Base-by-base conservation (phyloP, 2,329 filamentous ascomycete species). In the Trichophyton equinum region DNA sequence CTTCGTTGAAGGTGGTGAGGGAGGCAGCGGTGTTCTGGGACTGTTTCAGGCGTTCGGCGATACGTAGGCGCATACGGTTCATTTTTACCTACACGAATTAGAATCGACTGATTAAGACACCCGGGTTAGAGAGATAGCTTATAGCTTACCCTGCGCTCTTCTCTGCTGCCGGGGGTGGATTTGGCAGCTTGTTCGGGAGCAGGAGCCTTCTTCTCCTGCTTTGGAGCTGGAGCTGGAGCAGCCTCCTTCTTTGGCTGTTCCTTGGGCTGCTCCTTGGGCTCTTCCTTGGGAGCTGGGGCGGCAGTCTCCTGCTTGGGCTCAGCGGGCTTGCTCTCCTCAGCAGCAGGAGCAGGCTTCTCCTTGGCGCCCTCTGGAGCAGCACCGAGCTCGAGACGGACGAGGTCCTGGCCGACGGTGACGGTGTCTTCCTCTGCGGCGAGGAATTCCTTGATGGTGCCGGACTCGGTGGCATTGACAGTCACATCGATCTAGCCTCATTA, bases 31-130 rank as follows among this genome's bases (percentile, higher is more conserved):
- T 97, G 79, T 99, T 99, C 74, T 99, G 94, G 20, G 94, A 97
- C 75, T 99, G 94, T 84, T 99, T 99, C 66, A 99, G 83, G 68
- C 94, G 91, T 80, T 99, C 94, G 58, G 94, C 90, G 68, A 97
- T 99, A 64, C 94, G 87, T 64, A 97, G 84, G 66, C 94, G 91
- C 94, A 99, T 99, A 66, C 94, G 90, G 81, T 97, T 97, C 94
- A 99, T 99, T 82, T 99, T 99, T 70, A 97, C 90, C 89, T 94
- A 68, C 61, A 30, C 27, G 33, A 13, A 40, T 61, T 27, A 56
- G 55, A 30, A 9, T 7, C 9, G n/a, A 33, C 4, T 27, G 11
- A 11, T 46, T 36, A 36, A 63, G 60, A 42, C 58, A 25, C 51
- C n/a, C 13, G 59, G 59, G 47, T 27, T 30, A 30, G 9, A 13